Evolutionary conservation across 2,329 filamentous ascomycete genomes (phyloP).

Genomic region (Mycogone perniciosa): DNA sequence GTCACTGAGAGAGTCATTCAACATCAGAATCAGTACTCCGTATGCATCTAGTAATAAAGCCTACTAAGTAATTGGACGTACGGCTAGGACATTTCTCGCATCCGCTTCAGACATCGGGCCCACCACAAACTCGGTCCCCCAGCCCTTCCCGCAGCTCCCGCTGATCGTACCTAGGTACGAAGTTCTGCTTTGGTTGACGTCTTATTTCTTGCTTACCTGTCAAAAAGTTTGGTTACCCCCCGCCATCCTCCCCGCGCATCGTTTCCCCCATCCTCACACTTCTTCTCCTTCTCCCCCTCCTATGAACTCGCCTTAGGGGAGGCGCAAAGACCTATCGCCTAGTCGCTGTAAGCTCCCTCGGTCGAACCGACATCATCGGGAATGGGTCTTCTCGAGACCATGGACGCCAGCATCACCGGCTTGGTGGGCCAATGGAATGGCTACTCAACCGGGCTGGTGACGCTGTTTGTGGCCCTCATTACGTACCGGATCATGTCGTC

Average conservation of each 20-base stretch:
- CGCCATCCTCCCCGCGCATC: neutral
- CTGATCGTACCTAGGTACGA: too few species aligned
- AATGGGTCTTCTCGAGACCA: slow-evolving; percentile 47
- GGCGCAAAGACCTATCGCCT: neutral
- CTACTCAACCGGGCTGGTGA: slow-evolving; percentile 65
- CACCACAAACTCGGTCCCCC: too few species aligned
- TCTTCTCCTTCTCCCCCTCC: neutral
- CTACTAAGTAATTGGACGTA: too few species aligned
- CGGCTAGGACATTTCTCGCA: too few species aligned
- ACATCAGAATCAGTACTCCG: too few species aligned
- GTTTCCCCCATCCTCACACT: neutral
- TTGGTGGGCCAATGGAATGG: slow-evolving; percentile 75
- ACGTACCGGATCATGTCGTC: slow-evolving; percentile 64
- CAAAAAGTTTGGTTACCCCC: neutral
- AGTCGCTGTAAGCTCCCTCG: slow-evolving; percentile 2
- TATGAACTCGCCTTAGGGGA: slow-evolving; percentile 5
- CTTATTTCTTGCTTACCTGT: too few species aligned
- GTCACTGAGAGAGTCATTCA: too few species aligned
- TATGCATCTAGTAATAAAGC: too few species aligned
- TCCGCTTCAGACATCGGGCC: too few species aligned
- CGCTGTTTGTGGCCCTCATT: slow-evolving; percentile 59
- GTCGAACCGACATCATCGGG: neutral
- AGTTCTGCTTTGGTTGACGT: too few species aligned
- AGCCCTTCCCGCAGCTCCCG: too few species aligned
- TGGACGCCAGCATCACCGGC: slow-evolving; percentile 65